A percentile compares a stretch with the other conserved stretches of the same genome.
phyloP scores from a whole-genome alignment of 1,284 basidiomycete species.

The Irpex lacteus region DNA sequence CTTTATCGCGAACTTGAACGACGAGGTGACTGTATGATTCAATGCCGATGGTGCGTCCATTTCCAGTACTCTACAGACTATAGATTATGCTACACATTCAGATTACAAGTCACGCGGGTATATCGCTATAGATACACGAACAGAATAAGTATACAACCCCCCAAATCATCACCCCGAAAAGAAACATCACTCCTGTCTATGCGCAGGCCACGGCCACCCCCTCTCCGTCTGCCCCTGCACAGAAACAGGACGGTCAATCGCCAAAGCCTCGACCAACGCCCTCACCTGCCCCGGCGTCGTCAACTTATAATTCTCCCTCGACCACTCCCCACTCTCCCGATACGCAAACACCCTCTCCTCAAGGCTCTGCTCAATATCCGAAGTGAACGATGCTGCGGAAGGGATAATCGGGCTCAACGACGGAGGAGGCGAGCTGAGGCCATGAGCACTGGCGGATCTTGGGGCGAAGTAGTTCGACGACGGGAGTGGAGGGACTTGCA shows the following conservation, averaged over 20 bases:
- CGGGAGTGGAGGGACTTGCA: background rate
- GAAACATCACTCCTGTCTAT: background rate
- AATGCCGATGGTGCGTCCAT: too few relatives aligned
- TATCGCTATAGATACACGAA: background rate
- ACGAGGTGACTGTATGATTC: too few relatives aligned
- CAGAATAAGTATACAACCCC: background rate
- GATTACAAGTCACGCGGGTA: too few relatives aligned
- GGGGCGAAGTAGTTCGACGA: background rate
- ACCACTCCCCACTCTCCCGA: constrained; percentile 11
- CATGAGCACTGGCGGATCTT: background rate
- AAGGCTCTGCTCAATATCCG: constrained; percentile 16
- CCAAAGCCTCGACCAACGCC: constrained; percentile 14
- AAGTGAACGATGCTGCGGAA: constrained; percentile 10
- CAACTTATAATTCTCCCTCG: constrained; percentile 14
- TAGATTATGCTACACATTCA: background rate
- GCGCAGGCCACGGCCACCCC: constrained; percentile 12
- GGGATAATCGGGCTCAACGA: constrained; percentile 16
- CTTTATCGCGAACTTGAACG: too few relatives aligned
- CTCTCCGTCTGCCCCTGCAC: constrained; percentile 4
- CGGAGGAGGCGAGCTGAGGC: constrained; percentile 12
- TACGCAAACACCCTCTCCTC: constrained; percentile 17
- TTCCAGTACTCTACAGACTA: background rate
- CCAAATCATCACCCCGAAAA: too few relatives aligned
- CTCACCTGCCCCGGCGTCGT: constrained; percentile 14
- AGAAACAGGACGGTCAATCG: constrained; percentile 1